Conservation (phyloP, 352 stramenopile species). For the Phytophthora crassamura region DNA sequence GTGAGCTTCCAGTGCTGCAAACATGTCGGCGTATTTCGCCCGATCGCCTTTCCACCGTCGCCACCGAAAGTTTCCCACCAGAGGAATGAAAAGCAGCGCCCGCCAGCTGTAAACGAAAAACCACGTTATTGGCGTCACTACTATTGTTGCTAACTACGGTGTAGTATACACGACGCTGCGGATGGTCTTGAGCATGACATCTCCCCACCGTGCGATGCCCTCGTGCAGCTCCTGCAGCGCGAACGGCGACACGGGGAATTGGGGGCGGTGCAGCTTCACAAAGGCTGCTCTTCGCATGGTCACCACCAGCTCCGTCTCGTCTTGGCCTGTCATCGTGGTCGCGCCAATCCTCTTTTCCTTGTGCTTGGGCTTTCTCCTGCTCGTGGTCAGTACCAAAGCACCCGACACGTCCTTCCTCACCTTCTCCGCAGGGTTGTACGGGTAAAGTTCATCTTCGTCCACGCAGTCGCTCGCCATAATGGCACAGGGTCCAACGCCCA, state of each 20-base stretch:
- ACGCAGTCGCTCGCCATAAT: conserved; percentile 37
- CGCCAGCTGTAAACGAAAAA: not conserved
- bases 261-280: conserved; percentile 35
- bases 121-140: not conserved
- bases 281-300: conserved; percentile 35
- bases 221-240: conserved; percentile 37
- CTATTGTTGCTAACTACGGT: conserved; percentile 7
- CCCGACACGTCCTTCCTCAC: conserved; percentile 45
- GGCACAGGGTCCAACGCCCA: conserved; percentile 19
- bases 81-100: no score
- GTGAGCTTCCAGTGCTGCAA: not conserved
- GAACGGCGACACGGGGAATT: conserved; percentile 28
- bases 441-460: conserved; percentile 49
- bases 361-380: conserved; percentile 19
- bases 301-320: conserved; percentile 38
- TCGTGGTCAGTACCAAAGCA: conserved; percentile 25
- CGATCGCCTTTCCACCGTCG: no score
- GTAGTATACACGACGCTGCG: conserved; percentile 39
- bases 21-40: not conserved
- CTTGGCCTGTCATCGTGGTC: not conserved
- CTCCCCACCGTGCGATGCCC: conserved; percentile 36
- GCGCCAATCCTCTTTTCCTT: conserved; percentile 11
- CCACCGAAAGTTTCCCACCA: no score
- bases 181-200: conserved; percentile 45
- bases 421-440: conserved; percentile 38